These are phyloP conservation scores for Citrus medica DNA, from an alignment of 345 rosid species.

Conservation along the genomic window DNA sequence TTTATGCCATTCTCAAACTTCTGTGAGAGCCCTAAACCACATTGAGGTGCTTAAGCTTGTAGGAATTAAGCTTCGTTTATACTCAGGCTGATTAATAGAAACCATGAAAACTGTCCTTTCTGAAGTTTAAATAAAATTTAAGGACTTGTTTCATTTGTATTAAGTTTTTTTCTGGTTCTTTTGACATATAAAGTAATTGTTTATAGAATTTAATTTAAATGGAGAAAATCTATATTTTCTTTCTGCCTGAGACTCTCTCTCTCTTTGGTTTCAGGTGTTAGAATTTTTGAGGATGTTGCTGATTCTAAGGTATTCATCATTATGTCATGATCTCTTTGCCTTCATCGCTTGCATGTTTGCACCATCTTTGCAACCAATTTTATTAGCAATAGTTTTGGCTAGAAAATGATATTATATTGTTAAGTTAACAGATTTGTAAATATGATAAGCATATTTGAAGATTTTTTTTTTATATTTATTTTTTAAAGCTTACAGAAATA, in stretches of 20 bases:
- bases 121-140: neutral
- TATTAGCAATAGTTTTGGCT: neutral
- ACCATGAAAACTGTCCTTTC: neutral
- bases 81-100: neutral
- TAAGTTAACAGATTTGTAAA: neutral
- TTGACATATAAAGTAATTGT: neutral
- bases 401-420: no score
- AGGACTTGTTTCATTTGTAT: neutral
- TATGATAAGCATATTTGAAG: neutral
- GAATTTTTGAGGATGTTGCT: conserved; percentile 90
- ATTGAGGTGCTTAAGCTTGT: neutral
- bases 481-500: neutral
- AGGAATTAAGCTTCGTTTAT: neutral
- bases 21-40: no score
- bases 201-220: neutral
- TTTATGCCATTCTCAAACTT: no score
- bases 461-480: neutral
- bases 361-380: neutral
- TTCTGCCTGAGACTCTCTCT: conserved; percentile 5
- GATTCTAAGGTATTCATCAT: conserved; percentile 61
- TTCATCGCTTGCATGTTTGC: neutral
- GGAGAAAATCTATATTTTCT: neutral
- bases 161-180: neutral
- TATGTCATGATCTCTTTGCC: neutral
- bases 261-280: conserved; percentile 63